These are phyloP conservation scores for Kodamaea suecica DNA, from an alignment of 1,139 yeast species.

Conservation along the genomic window DNA sequence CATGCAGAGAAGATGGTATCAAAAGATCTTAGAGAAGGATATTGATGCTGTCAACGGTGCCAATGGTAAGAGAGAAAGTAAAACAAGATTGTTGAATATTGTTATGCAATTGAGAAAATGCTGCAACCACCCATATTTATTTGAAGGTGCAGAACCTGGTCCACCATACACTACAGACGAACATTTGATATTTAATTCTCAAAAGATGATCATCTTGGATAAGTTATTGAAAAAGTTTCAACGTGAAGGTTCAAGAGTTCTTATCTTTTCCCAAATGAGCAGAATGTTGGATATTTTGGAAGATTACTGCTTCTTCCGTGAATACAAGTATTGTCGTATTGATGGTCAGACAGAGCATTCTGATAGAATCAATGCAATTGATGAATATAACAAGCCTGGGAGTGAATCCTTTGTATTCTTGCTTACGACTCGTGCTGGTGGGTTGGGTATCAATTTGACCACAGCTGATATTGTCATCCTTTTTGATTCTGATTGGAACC, in stretches of 20 bases:
- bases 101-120: constrained; percentile 84
- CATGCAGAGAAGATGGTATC: constrained; percentile 77
- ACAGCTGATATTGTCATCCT: constrained; percentile 72
- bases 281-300: constrained; percentile 75
- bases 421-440: constrained; percentile 82
- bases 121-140: constrained; percentile 78
- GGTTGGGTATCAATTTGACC: constrained; percentile 78
- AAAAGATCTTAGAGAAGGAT: constrained; percentile 70
- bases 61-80: constrained; percentile 69
- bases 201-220: constrained; percentile 70
- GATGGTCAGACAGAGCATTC: constrained; percentile 81
- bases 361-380: constrained; percentile 73
- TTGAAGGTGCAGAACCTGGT: constrained; percentile 87
- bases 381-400: constrained; percentile 69
- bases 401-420: constrained; percentile 68
- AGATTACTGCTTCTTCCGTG: constrained; percentile 71
- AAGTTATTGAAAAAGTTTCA: constrained; percentile 59
- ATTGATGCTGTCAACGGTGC: constrained; percentile 83
- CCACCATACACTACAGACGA: constrained; percentile 85
- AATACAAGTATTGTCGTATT: constrained; percentile 67
- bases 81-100: constrained; percentile 69
- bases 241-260: constrained; percentile 69
- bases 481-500: constrained; percentile 83
- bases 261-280: constrained; percentile 81
- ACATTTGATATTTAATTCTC: constrained; percentile 69